Evolutionary conservation across 345 rosid genomes (phyloP).

Genomic region (Gossypium raimondii): DNA sequence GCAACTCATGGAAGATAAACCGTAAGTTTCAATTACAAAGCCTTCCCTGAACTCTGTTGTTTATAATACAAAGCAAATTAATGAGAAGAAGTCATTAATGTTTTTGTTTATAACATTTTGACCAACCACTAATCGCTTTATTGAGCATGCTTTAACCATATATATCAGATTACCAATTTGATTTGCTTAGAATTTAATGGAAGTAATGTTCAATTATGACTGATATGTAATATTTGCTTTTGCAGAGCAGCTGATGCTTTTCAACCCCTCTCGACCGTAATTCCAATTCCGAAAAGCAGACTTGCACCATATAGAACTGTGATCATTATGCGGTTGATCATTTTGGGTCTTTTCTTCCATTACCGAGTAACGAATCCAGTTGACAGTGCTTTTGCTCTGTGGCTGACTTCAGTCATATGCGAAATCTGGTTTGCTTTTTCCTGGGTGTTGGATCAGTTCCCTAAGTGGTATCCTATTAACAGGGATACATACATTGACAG

Average conservation of each 20-base stretch:
- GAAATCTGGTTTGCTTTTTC: slow-evolving; percentile 99
- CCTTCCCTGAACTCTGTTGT: not conserved
- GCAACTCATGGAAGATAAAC: slow-evolving; percentile 85
- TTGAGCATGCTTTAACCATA: not conserved
- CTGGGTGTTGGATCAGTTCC: slow-evolving; percentile 99
- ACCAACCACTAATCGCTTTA: no score
- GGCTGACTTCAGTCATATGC: slow-evolving; percentile 95
- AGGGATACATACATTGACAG: slow-evolving; percentile 61
- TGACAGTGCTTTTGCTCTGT: slow-evolving; percentile 73
- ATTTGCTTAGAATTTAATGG: slow-evolving; percentile 9
- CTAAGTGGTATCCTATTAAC: slow-evolving; percentile 89
- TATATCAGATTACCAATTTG: not conserved
- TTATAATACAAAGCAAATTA: not conserved
- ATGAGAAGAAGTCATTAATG: no score
- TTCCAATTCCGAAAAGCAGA: slow-evolving; percentile 59
- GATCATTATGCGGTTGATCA: slow-evolving; percentile 66
- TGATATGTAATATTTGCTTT: slow-evolving; percentile 13
- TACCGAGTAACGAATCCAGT: slow-evolving; percentile 89
- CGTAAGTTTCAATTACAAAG: slow-evolving; percentile 31
- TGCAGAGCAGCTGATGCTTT: slow-evolving; percentile 57
- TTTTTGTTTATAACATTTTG: no score
- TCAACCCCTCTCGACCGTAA: slow-evolving; percentile 57
- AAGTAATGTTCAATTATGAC: not conserved
- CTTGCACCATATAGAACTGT: slow-evolving; percentile 73
- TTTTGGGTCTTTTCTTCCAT: slow-evolving; percentile 87